Conservation (phyloP, 441 rosid species). For the Populus hybrid region DNA sequence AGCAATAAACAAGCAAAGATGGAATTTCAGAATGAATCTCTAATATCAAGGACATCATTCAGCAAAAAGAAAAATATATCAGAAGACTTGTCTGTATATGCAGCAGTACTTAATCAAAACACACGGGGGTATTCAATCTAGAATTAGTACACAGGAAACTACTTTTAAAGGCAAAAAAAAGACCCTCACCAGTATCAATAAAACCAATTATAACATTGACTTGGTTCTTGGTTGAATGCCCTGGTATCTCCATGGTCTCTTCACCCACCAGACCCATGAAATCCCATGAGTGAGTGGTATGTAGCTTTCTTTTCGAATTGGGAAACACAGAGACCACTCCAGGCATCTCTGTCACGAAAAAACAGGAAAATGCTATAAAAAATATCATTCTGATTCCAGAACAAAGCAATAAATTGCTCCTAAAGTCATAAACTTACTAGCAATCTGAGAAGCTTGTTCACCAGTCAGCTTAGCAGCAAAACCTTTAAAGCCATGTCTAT, state of each 20-base stretch:
- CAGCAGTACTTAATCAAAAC: not conserved
- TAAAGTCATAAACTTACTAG: slow-evolving; percentile 23
- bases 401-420: not conserved
- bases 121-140: not conserved
- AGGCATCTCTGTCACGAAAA: slow-evolving; percentile 36
- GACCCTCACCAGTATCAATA: slow-evolving; percentile 45
- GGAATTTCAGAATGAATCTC: not conserved
- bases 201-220: slow-evolving; percentile 49
- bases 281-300: slow-evolving; percentile 64
- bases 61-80: not conserved
- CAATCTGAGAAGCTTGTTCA: slow-evolving; percentile 44
- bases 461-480: slow-evolving; percentile 55
- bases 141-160: not conserved
- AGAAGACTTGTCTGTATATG: not conserved
- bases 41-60: not conserved
- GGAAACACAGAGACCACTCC: slow-evolving; percentile 57
- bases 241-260: slow-evolving; percentile 49
- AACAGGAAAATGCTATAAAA: not conserved
- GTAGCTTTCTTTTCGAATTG: slow-evolving; percentile 46
- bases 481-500: slow-evolving; percentile 49
- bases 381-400: not conserved
- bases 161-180: not conserved
- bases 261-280: slow-evolving; percentile 53
- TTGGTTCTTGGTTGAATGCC: slow-evolving; percentile 52
- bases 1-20: not conserved